Conservation (phyloP, 2,329 filamentous ascomycete species). For the Penicillium paneum region DNA sequence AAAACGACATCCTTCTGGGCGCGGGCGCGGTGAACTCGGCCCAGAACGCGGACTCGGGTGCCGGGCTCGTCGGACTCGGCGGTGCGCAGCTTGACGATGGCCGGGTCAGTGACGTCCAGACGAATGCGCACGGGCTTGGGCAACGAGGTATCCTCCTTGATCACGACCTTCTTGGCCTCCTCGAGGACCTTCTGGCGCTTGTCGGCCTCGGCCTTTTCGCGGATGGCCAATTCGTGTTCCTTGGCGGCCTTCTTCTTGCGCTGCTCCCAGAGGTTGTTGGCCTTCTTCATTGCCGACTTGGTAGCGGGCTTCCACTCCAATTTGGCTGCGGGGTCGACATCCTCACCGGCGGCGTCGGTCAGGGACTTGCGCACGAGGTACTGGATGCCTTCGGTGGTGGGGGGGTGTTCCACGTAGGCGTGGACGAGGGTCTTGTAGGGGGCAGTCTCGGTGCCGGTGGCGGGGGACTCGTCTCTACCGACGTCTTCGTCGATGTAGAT, state of each 20-base stretch:
- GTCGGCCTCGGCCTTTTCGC: slow-evolving; percentile 69
- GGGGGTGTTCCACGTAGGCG: slow-evolving; percentile 70
- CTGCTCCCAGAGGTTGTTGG: slow-evolving; percentile 67
- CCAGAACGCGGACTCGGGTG: slow-evolving; percentile 73
- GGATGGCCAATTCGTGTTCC: slow-evolving; percentile 68
- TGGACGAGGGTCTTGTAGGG: slow-evolving; percentile 80
- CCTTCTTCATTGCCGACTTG: slow-evolving; percentile 84
- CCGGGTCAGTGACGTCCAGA: slow-evolving; percentile 67
- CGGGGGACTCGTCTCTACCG: slow-evolving; percentile 66
- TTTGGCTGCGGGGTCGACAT: slow-evolving; percentile 62
- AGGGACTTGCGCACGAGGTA: slow-evolving; percentile 69
- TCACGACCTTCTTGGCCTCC: slow-evolving; percentile 74
- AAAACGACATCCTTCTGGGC: slow-evolving; percentile 83
- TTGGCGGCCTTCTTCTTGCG: slow-evolving; percentile 83
- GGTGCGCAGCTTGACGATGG: slow-evolving; percentile 54
- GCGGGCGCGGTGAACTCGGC: slow-evolving; percentile 77
- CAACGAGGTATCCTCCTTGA: slow-evolving; percentile 67
- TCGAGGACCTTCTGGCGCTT: slow-evolving; percentile 70
- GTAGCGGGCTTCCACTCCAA: slow-evolving; percentile 76
- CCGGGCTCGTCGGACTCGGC: slow-evolving; percentile 60
- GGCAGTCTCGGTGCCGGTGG: slow-evolving; percentile 65
- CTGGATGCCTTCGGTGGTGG: slow-evolving; percentile 54
- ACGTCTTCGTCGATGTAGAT: slow-evolving; percentile 79
- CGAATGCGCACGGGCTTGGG: slow-evolving; percentile 72
- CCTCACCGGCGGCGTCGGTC: slow-evolving; percentile 58